A percentile compares a stretch with the other conserved stretches of the same genome.
Evolutionary conservation across 441 rosid genomes (phyloP).

Genomic region (Arabidopsis lyrata): DNA sequence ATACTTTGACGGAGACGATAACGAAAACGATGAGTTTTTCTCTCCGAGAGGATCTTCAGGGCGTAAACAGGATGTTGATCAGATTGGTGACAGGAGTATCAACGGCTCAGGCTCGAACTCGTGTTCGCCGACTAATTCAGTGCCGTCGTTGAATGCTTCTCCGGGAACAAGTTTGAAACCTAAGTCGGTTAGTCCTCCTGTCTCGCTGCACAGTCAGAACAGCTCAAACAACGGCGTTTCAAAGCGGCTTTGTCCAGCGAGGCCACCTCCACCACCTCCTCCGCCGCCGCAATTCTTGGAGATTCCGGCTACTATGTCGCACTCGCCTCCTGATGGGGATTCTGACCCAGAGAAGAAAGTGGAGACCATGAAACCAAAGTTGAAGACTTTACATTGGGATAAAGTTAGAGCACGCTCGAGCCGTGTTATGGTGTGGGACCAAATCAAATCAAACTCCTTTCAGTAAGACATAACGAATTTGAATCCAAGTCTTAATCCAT

Average conservation of each 20-base stretch:
- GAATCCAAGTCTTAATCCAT: neutral
- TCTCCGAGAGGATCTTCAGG: constrained; percentile 89
- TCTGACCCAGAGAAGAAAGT: constrained; percentile 50
- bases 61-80: constrained; percentile 54
- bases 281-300: constrained; percentile 64
- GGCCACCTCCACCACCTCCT: constrained; percentile 47
- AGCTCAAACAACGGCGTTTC: constrained; percentile 33
- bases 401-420: constrained; percentile 91
- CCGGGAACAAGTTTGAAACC: constrained; percentile 49
- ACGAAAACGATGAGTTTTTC: constrained; percentile 77
- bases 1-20: constrained; percentile 51
- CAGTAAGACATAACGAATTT: constrained; percentile 60
- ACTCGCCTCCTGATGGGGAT: constrained; percentile 33
- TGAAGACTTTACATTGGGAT: constrained; percentile 96
- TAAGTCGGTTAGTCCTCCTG: constrained; percentile 50
- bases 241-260: constrained; percentile 39
- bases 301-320: constrained; percentile 54
- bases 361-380: constrained; percentile 63
- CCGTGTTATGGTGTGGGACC: constrained; percentile 94
- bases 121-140: constrained; percentile 60
- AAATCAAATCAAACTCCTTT: constrained; percentile 82
- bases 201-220: constrained; percentile 35
- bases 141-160: constrained; percentile 50
- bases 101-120: constrained; percentile 61
- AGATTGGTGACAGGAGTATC: constrained; percentile 55